Evolutionary conservation across 1,284 basidiomycete genomes (phyloP).

Genomic region (Singerocomus rubriflavus): DNA sequence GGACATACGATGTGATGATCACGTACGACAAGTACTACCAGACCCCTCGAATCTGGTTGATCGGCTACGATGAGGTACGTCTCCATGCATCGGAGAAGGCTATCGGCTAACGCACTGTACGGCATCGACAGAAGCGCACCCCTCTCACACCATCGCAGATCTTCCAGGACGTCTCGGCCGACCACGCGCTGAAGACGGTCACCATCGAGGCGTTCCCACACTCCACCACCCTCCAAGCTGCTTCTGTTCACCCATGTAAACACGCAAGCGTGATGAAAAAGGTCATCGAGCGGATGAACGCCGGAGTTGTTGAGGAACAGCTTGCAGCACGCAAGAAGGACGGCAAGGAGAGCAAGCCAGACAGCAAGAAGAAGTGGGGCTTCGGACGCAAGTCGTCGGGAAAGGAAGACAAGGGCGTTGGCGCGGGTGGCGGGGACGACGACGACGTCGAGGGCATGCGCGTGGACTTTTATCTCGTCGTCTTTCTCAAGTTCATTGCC

Average conservation of each 20-base stretch:
- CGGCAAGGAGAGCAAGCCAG: constrained; percentile 53
- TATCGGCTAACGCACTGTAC: constrained; percentile 2
- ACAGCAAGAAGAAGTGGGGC: constrained; percentile 78
- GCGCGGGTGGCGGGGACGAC: constrained; percentile 55
- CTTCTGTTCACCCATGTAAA: constrained; percentile 97
- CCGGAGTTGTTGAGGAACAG: constrained; percentile 77
- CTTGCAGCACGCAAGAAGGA: constrained; percentile 53
- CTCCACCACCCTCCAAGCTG: constrained; percentile 77
- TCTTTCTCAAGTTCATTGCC: constrained; percentile 97
- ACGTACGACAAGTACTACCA: constrained; percentile 99
- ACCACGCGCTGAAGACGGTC: constrained; percentile 98
- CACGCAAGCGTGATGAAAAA: constrained; percentile 99
- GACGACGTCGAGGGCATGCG: constrained; percentile 84
- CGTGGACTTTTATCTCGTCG: constrained; percentile 93
- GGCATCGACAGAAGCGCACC: constrained; percentile 64
- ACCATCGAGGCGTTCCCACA: constrained; percentile 99
- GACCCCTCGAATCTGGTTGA: constrained; percentile 92
- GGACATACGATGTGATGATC: constrained; percentile 99
- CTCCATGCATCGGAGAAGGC: neutral
- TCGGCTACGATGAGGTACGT: constrained; percentile 90
- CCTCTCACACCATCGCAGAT: constrained; percentile 88
- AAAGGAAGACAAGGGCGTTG: constrained; percentile 51
- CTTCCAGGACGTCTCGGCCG: constrained; percentile 96
- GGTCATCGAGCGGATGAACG: constrained; percentile 98
- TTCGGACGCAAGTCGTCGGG: constrained; percentile 69